Evolutionary conservation across 768 basidiomycete genomes (phyloP), one percentile per base, ranked within the genome.

Genomic region (Tricholoma matsutake): DNA sequence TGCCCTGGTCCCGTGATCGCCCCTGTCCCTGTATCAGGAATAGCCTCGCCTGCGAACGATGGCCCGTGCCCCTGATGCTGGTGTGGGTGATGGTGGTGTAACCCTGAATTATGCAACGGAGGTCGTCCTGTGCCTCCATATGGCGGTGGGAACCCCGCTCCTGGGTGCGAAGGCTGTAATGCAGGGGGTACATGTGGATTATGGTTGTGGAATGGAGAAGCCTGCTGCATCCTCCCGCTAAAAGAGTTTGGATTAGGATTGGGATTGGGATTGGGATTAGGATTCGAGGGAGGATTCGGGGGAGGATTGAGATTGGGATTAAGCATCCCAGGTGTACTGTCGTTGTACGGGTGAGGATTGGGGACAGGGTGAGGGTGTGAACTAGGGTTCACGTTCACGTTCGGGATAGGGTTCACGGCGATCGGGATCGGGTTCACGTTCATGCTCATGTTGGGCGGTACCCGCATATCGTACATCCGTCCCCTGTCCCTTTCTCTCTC

Each of bases 1-100:
- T 73, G 73, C 32, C 71, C 68, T 49, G 65, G 59, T 13, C 68
- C 66, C 54, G 66, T 52, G 9, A 62, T 58, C 45, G 25, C 13
- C 18, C 63, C 67, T 35, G 49, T 25, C 53, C 55, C 54, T 22
- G 54, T 56, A 22, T 53, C 51, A 31, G 51, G n/a, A 8, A 16
- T 31, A 18, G n/a, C 31, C n/a, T 53, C 51, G n/a, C 31, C 51
- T 8, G 51, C 8, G 31, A 53, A 53, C 29, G 29, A 7, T 3
- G 14, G 49, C 29, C 49, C 49, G 6, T 51, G 28, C 16, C 51
- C 51, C 29, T 53, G 22, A 25, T 25, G 22, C 22, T 25, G 22
- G 2, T 25, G 22, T 25, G 22, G 22, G 3, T 25, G 22, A 25
- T 25, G 51, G 16, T 53, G 51, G 7, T 53, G 51, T 29, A 51